phyloP scores from a whole-genome alignment of 1,284 basidiomycete genomes.

The Rhodotorula sp. region DNA sequence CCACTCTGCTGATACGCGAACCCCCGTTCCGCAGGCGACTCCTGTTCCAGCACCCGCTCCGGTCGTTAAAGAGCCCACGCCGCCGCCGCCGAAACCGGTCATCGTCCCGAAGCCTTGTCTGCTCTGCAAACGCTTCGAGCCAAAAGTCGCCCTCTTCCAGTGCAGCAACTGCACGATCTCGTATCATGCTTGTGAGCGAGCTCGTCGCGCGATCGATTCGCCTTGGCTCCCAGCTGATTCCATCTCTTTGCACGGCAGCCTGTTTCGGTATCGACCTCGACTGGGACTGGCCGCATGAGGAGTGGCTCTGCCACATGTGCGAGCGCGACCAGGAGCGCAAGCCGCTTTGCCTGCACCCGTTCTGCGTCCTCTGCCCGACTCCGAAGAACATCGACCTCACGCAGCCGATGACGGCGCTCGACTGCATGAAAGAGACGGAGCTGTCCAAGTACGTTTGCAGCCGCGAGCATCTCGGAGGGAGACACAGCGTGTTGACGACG shows the following conservation, averaged over 20 bases:
- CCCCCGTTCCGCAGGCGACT: background rate
- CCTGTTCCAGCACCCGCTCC: background rate
- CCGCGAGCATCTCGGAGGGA: background rate
- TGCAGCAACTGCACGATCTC: conserved; percentile 41
- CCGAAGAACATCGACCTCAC: conserved; percentile 58
- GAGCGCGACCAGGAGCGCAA: conserved; percentile 18
- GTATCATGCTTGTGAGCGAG: conserved; percentile 34
- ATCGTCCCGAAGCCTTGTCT: conserved; percentile 36
- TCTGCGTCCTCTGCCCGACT: conserved; percentile 52
- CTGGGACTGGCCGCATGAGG: conserved; percentile 20
- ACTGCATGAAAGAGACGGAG: conserved; percentile 89
- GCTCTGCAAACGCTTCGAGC: conserved; percentile 44
- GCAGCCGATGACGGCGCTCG: conserved; percentile 58
- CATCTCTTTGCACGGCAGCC: conserved; percentile 5
- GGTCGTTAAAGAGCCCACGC: conserved; percentile 22
- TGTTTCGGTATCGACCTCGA: conserved; percentile 42
- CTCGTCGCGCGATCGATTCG: background rate
- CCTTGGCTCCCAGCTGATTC: background rate
- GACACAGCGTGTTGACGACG: background rate
- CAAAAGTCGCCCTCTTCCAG: conserved; percentile 35
- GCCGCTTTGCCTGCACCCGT: conserved; percentile 44
- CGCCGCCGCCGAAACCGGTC: conserved; percentile 27
- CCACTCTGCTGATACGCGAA: background rate
- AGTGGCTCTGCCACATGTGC: conserved; percentile 44
- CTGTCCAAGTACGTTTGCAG: conserved; percentile 51